A percentile compares a stretch with the other conserved stretches of the same genome.
phyloP scores from a whole-genome alignment of 1,139 yeast species.

The Chernovozyma sophiae-reginae region DNA sequence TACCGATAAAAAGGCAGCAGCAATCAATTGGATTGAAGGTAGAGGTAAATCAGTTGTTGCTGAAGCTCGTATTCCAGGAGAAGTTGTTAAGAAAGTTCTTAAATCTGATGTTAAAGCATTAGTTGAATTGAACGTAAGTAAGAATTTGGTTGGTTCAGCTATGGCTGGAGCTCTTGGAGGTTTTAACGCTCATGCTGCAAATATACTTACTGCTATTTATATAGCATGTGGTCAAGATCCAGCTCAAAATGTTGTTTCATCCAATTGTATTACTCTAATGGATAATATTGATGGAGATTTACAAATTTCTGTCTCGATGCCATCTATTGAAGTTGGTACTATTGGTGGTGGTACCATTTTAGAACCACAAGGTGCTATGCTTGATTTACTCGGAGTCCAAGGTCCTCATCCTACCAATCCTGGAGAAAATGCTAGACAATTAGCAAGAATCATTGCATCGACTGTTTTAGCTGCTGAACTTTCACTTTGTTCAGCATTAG shows the following conservation, averaged over 20 bases:
- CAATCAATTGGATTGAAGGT: conserved; percentile 98
- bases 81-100: conserved; percentile 72
- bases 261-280: conserved; percentile 96
- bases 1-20: conserved; percentile 96
- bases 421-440: conserved; percentile 90
- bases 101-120: conserved; percentile 91
- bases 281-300: conserved; percentile 78
- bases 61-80: conserved; percentile 87
- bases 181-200: conserved; percentile 97
- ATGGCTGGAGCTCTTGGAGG: conserved; percentile 99
- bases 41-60: conserved; percentile 98
- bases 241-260: conserved; percentile 95
- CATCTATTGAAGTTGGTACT: conserved; percentile 97
- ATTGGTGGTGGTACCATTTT: conserved; percentile 98
- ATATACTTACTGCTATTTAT: conserved; percentile 87
- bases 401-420: conserved; percentile 96
- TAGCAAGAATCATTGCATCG: conserved; percentile 92
- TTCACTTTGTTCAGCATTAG: conserved; percentile 89
- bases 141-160: conserved; percentile 93
- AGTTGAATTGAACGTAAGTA: conserved; percentile 82
- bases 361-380: conserved; percentile 96
- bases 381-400: conserved; percentile 87
- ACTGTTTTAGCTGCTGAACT: conserved; percentile 96
- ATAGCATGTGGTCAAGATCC: conserved; percentile 99
- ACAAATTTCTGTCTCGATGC: conserved; percentile 94